Percentiles rank a stretch among this genome's conserved stretches.
Evolutionary conservation across 441 rosid species (phyloP).

Genomic region (California macrophylla): DNA sequence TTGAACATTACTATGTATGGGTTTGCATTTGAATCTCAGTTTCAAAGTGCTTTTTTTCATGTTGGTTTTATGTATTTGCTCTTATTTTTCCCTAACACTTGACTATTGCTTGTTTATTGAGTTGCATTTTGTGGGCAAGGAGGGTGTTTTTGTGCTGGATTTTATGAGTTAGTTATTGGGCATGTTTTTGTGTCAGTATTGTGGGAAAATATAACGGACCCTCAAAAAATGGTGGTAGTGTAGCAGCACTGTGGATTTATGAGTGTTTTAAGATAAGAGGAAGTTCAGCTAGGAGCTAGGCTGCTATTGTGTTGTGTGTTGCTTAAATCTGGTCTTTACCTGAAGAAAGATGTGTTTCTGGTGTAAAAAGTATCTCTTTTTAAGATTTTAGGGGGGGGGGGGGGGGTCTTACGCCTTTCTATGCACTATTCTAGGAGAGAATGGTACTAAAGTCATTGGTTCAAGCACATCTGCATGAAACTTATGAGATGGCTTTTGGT

Average conservation of each 20-base stretch:
- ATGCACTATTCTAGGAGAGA: not conserved
- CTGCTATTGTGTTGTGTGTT: not conserved
- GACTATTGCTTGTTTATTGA: not conserved
- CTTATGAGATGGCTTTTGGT: not conserved
- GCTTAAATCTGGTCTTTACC: not conserved
- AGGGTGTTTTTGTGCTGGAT: not conserved
- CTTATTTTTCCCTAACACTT: not conserved
- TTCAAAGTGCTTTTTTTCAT: too few relatives aligned
- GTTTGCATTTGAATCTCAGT: not conserved
- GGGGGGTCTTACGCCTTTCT: not conserved
- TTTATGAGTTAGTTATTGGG: not conserved
- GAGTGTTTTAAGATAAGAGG: not conserved
- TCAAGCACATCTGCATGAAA: not conserved
- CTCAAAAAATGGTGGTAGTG: not conserved
- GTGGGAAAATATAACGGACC: not conserved
- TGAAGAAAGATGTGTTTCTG: not conserved
- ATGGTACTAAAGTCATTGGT: not conserved
- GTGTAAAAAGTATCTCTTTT: not conserved
- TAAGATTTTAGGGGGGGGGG: too few relatives aligned
- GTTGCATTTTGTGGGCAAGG: not conserved
- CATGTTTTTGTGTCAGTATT: not conserved
- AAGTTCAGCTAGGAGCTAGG: not conserved
- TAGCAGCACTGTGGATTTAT: not conserved
- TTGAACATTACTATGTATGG: not conserved
- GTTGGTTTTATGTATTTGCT: not conserved